Conservation (phyloP, 805 yeast species). For the Metschnikowia lochheadii region DNA sequence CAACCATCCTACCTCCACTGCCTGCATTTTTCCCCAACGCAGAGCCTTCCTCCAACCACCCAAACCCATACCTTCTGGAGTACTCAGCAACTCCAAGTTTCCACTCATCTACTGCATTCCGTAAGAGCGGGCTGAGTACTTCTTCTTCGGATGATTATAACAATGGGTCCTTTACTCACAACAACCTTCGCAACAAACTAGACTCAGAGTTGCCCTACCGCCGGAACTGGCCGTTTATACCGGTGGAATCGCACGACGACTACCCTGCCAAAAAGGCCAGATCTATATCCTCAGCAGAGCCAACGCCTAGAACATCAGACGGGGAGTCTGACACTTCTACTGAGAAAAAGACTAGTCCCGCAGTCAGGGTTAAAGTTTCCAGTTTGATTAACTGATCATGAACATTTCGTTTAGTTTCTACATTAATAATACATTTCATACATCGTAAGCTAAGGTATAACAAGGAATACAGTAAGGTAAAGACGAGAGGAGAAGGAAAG, state of each 20-base stretch:
- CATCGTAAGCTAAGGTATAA: no score
- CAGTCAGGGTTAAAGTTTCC: slow-evolving; percentile 13
- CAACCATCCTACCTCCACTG: slow-evolving; percentile 3
- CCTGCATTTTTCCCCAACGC: slow-evolving; percentile 2
- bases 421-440: neutral
- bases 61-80: neutral
- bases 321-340: slow-evolving; percentile 1
- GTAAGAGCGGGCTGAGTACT: neutral
- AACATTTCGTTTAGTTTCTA: neutral
- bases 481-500: no score
- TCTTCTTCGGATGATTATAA: neutral
- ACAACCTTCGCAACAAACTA: neutral
- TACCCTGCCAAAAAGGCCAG: neutral
- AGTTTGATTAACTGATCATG: slow-evolving; percentile 12
- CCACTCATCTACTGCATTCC: neutral
- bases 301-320: slow-evolving; percentile 1
- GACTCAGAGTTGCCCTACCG: neutral
- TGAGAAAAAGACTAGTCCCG: neutral
- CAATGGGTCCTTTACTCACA: neutral
- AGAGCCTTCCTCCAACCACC: neutral
- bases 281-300: neutral
- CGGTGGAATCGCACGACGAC: neutral
- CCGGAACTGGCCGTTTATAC: neutral
- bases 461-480: no score
- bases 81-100: neutral